These are phyloP conservation scores for Quercus tomentella DNA, from an alignment of 331 rosid genomes.

Conservation along the genomic window DNA sequence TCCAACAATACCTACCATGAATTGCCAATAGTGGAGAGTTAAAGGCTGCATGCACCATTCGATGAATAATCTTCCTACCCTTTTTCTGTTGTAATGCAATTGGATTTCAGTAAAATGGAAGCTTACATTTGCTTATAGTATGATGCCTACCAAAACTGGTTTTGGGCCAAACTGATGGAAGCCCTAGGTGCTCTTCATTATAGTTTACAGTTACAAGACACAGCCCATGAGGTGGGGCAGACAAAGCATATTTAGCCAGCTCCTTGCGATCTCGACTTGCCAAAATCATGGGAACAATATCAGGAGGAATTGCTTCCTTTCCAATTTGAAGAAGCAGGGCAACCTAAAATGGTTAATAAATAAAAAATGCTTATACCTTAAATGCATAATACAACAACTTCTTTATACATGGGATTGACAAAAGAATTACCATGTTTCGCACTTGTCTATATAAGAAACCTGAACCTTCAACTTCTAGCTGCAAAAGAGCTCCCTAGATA, in stretches of 20 bases:
- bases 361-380: background rate
- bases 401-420: background rate
- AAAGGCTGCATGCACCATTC: background rate
- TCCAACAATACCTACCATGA: background rate
- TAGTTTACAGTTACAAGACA: constrained; percentile 69
- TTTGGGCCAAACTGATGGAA: constrained; percentile 55
- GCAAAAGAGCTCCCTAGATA: constrained; percentile 71
- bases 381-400: background rate
- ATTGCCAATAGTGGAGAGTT: background rate
- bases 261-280: constrained; percentile 69
- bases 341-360: constrained; percentile 40
- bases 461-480: constrained; percentile 89
- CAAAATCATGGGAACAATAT: constrained; percentile 63
- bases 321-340: constrained; percentile 86
- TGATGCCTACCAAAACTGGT: constrained; percentile 77
- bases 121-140: constrained; percentile 69
- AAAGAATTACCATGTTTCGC: constrained; percentile 72
- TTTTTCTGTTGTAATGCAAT: background rate
- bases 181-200: constrained; percentile 62
- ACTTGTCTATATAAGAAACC: constrained; percentile 97
- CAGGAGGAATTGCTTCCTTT: constrained; percentile 75
- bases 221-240: constrained; percentile 82
- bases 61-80: background rate
- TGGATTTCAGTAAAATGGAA: constrained; percentile 50
- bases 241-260: constrained; percentile 70